Conservation (phyloP, 2,329 filamentous ascomycete genomes). For the Colletotrichum endophyticum region DNA sequence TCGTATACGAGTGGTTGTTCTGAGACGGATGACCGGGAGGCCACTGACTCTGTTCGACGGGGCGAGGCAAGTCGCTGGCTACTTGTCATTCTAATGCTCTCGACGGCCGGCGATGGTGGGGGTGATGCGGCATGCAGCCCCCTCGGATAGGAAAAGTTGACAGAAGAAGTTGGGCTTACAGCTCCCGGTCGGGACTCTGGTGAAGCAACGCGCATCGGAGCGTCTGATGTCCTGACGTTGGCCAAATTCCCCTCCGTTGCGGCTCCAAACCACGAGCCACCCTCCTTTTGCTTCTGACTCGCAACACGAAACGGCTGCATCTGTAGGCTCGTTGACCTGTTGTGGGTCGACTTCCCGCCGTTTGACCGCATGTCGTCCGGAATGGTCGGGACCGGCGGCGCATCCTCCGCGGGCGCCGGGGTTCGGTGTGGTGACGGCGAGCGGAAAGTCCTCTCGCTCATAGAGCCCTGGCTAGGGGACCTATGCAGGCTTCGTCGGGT, state of each 20-base stretch:
- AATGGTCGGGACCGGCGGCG: constrained; percentile 78
- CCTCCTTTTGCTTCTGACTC: constrained; percentile 54
- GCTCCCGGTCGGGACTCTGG: constrained; percentile 44
- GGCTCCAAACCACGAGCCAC: constrained; percentile 55
- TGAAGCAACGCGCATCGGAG: constrained; percentile 39
- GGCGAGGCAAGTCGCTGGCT: constrained; percentile 26
- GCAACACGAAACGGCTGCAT: constrained; percentile 57
- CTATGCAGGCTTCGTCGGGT: constrained; percentile 60
- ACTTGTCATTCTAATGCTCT: constrained; percentile 22
- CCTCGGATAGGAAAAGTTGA: constrained; percentile 66
- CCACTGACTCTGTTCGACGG: constrained; percentile 26
- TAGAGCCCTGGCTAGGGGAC: constrained; percentile 75
- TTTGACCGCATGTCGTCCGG: constrained; percentile 53
- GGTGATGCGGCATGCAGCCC: constrained; percentile 46
- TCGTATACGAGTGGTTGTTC: constrained; percentile 63
- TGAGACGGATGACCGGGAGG: constrained; percentile 28
- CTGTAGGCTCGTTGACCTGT: constrained; percentile 46
- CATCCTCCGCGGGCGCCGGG: constrained; percentile 45
- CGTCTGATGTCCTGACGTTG: constrained; percentile 51
- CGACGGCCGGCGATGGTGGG: constrained; percentile 31
- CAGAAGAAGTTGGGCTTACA: constrained; percentile 52
- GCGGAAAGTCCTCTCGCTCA: constrained; percentile 89
- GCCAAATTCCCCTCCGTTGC: constrained; percentile 46
- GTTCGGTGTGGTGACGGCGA: constrained; percentile 60
- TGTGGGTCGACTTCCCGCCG: constrained; percentile 27